Base-by-base conservation (phyloP, 305 asterid species). In the Ilex paraguariensis region DNA sequence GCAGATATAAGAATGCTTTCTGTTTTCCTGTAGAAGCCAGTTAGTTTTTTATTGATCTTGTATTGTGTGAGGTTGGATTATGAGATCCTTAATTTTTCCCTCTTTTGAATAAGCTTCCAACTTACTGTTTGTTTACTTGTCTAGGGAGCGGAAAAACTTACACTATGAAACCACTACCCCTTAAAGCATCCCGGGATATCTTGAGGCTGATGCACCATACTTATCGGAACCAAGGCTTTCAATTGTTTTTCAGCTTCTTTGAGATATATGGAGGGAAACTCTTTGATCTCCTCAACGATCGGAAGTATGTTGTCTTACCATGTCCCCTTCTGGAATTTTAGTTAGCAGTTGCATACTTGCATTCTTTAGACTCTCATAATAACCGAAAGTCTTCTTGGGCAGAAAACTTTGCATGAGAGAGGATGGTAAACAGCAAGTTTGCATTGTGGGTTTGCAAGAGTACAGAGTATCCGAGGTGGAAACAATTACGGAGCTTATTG, bases 381-480 rank as follows among this genome's bases (percentile, higher is more conserved):
- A 11, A 12, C 48, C 12, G 30, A 17, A 13, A 67, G 33, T 68
- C 61, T 59, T 59, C 52, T 46, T 46, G 5, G 63, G 79, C 83
- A 93, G 99, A 77, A 94, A 90, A 77, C 97, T 94, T 73, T 90
- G 95, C 77, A 94, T 94, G 97, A 82, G 99, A 82, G 99, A 94
- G 85, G 99, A 94, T 57, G 99, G 96, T 54, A 94, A 88, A 70
- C 96, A 94, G 66, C 97, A 94, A 78, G 99, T 94, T 31, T 90
- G 97, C 68, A 90, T 94, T 51, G 99, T 94, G 58, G 99, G 99
- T 28, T 80, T 94, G 91, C 97, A 86, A 78, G 99, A 94, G 78
- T 90, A 80, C 78, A 84, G 88, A 70, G 97, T 90, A 53, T 77
- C 83, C 14, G 99, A 94, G 61, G 99, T 88, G 68, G 99, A 90